Percentiles rank a stretch among this genome's conserved stretches.
Conservation (phyloP, 2,329 filamentous ascomycete species). For the Fusarium solani-melongenae region DNA sequence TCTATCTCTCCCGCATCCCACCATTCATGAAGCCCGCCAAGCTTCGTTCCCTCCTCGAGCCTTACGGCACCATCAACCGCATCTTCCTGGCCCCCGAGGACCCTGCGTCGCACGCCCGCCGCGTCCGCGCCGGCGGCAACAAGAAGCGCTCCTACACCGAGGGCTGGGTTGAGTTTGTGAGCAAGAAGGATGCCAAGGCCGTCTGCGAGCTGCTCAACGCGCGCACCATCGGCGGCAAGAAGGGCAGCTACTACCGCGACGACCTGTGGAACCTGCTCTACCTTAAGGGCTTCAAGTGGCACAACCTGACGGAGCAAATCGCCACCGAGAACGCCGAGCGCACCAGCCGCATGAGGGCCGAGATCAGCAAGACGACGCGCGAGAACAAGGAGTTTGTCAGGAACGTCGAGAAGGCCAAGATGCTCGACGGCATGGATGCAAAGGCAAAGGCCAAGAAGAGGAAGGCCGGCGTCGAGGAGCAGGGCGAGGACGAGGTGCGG, state of each 20-base stretch:
- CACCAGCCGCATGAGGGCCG: conserved; percentile 78
- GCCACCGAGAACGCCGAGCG: conserved; percentile 84
- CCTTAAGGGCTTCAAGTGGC: conserved; percentile 86
- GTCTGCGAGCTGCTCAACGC: conserved; percentile 82
- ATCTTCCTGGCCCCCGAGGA: conserved; percentile 85
- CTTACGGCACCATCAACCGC: conserved; percentile 80
- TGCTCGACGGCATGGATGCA: conserved; percentile 78
- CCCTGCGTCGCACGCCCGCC: conserved; percentile 70
- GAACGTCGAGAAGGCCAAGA: conserved; percentile 84
- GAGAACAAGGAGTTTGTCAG: conserved; percentile 86
- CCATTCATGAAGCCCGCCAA: conserved; percentile 90
- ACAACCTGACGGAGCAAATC: conserved; percentile 79
- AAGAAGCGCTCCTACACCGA: conserved; percentile 86
- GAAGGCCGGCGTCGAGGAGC: conserved; percentile 44
- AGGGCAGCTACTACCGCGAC: conserved; percentile 84
- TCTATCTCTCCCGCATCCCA: conserved; percentile 86
- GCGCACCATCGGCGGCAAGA: conserved; percentile 83
- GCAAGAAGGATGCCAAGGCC: conserved; percentile 81
- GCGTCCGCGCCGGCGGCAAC: conserved; percentile 80
- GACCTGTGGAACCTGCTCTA: conserved; percentile 90
- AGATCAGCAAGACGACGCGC: conserved; percentile 78
- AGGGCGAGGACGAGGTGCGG: conserved; percentile 30
- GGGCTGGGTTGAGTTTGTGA: conserved; percentile 86
- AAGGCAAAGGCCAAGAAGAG: conserved; percentile 58
- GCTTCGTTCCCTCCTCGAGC: conserved; percentile 77